Evolutionary conservation across 176 grass and related monocot genomes (phyloP), one percentile per base, ranked within the genome.

Genomic region (Ensete glaucum): DNA sequence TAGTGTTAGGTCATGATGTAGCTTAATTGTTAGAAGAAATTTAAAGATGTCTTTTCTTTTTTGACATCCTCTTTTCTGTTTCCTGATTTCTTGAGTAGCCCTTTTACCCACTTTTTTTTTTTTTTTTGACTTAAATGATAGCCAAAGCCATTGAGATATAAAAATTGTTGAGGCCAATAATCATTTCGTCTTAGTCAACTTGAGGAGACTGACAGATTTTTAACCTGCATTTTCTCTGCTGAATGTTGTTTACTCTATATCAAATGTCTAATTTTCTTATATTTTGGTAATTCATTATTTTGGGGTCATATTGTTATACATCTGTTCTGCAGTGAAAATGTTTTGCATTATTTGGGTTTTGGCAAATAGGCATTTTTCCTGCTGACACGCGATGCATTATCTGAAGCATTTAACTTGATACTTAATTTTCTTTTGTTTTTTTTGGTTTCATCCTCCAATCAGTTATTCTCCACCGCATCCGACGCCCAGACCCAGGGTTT

Each of bases 401-500:
- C 27, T 17, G 16, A 70, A 20, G 29, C 29, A 34, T 34, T 34
- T 34, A 34, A 34, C 29, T 34, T 34, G 29, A 34, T 34, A 34
- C 29, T 34, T 34, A 5, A 3, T 17, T 64, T 77, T 2, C 4
- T 34, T 0, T 34, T 29, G 0, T 29, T 34, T 34, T 34, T 65
- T 65, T 60, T 68, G n/a, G 73, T 16, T 50, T 16, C 26, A 48
- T 80, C 8, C 1, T 24, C 3, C 13, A 2, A 16, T 59, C 76
- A 92, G 89, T 81, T 88, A 20, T 92, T 89, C 72, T 89, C 86
- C 9, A 92, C 89, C n/a, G 86, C 86, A 48, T 86, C 89, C 11
- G 89, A 92, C 62, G 88, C 88, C 79, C 89, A 92, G 64, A 92
- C 86, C 13, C 89, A 92, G 82, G 89, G 88, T 43, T 86, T 86